These are phyloP conservation scores for Cladosporium sp. DNA, from an alignment of 2,329 filamentous ascomycete genomes.

Conservation along the genomic window DNA sequence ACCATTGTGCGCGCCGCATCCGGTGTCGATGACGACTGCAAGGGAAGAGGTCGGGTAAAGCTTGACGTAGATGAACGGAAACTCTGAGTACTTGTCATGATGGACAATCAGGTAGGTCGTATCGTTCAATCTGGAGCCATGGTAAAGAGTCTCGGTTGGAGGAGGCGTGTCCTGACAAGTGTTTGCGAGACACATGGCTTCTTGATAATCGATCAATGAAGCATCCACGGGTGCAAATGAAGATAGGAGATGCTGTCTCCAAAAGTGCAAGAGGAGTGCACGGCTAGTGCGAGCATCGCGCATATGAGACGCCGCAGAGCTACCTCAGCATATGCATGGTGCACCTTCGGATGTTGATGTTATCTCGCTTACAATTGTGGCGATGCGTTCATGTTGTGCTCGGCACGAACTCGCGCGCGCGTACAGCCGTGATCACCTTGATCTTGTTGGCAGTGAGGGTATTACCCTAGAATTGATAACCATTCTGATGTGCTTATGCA, in stretches of 20 bases:
- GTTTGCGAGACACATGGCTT: neutral
- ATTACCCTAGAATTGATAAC: too few species aligned
- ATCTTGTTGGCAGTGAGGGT: too few species aligned
- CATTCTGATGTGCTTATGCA: too few species aligned
- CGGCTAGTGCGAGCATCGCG: too few species aligned
- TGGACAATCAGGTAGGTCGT: constrained; percentile 19
- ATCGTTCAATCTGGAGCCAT: constrained; percentile 6
- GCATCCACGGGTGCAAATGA: neutral
- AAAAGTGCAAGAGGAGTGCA: too few species aligned
- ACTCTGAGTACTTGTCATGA: constrained; percentile 20
- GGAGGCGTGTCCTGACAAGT: neutral
- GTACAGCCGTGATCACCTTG: too few species aligned
- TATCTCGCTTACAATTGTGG: neutral
- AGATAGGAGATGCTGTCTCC: neutral
- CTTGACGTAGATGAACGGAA: constrained; percentile 22
- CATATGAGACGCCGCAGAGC: too few species aligned
- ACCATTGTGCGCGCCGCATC: constrained; percentile 14
- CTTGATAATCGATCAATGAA: neutral
- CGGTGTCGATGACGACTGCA: constrained; percentile 20
- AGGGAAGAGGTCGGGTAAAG: neutral
- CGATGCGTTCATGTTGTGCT: neutral
- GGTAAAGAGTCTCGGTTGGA: neutral
- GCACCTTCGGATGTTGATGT: neutral
- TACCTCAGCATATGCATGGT: neutral
- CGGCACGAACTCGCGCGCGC: too few species aligned